Evolutionary conservation across 257 asterid species (phyloP), one percentile per base, ranked within the genome.

Genomic region (Cruciata laevipes): DNA sequence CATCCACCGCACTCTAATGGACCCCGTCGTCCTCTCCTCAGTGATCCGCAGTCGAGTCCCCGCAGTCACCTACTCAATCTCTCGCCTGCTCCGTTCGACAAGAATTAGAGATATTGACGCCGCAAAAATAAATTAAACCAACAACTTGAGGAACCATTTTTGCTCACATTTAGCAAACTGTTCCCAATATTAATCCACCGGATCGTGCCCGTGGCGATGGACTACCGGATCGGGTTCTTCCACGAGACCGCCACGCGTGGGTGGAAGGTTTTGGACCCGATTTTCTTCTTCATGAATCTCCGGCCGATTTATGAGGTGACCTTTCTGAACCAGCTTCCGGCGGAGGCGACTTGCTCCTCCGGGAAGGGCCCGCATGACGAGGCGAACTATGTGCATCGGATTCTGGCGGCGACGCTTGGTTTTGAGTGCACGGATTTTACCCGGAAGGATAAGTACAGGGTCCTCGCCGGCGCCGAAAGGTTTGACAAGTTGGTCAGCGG

Each of bases 161-260:
- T 91, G 3, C 58, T 91, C 32, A 73, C 96, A 38, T 91, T 91
- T 65, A 91, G 96, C 61, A 89, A 86, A 0, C 90, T 91, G 5
- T 91, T 91, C 57, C 95, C 98, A 0, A 95, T 89, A 61, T 56
- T 91, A n/a, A 89, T 96, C 0, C 95, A 91, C 37, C 80, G 81
- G 3, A 91, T 87, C 5, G 98, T 91, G 11, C 98, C 96, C 0
- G 98, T 89, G 51, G 98, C 95, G 0, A 83, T 89, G 95, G 85
- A 91, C 20, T 84, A 87, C 63, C 68, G 91, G 49, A 95, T 89
- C 3, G 95, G 92, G 67, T 74, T 91, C 42, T 91, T 91, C 79
- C 95, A 91, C 63, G 92, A 94, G 13, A 91, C 96, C 5, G 89
- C 98, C 1, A 96, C 98, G 0, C 64, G 98, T 14, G 98, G 98